These are phyloP conservation scores for Scheffersomyces segobiensis DNA, from an alignment of 1,139 yeast genomes.

Conservation along the genomic window DNA sequence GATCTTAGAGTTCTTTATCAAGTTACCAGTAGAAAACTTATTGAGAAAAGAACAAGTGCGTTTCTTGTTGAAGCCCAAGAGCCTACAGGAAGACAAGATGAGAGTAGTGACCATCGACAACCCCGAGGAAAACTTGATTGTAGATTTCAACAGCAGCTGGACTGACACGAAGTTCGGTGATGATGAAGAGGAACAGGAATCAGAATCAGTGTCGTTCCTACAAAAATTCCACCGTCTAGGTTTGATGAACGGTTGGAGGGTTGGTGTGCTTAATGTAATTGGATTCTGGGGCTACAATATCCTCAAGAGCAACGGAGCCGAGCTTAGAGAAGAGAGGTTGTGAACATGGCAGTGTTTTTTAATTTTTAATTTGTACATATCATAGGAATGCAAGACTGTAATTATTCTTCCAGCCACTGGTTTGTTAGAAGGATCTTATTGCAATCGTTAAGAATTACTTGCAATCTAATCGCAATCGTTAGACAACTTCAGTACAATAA, in stretches of 20 bases:
- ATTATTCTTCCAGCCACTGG: background rate
- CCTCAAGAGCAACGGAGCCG: conserved; percentile 51
- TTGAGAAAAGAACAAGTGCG: conserved; percentile 80
- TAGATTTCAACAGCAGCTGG: conserved; percentile 39
- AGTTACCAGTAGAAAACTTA: conserved; percentile 85
- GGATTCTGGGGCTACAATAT: conserved; percentile 85
- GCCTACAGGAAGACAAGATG: conserved; percentile 27
- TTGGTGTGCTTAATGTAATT: conserved; percentile 73
- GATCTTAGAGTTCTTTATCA: conserved; percentile 66
- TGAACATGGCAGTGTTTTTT: conserved; percentile 6
- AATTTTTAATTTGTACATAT: background rate
- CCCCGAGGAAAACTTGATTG: conserved; percentile 50
- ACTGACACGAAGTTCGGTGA: conserved; percentile 11
- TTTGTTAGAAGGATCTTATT: no score
- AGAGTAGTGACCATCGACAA: conserved; percentile 40
- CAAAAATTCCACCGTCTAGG: conserved; percentile 29
- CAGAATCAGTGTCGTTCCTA: conserved; percentile 6
- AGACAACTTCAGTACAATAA: background rate
- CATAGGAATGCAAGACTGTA: background rate
- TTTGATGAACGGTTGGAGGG: conserved; percentile 89
- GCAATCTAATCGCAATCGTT: background rate
- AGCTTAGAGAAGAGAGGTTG: conserved; percentile 43
- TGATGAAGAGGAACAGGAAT: conserved; percentile 8
- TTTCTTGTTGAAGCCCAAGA: conserved; percentile 50
- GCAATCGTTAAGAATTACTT: background rate